Base-by-base conservation (phyloP, 2,329 filamentous ascomycete genomes). In the Pseudogymnoascus pannorum region DNA sequence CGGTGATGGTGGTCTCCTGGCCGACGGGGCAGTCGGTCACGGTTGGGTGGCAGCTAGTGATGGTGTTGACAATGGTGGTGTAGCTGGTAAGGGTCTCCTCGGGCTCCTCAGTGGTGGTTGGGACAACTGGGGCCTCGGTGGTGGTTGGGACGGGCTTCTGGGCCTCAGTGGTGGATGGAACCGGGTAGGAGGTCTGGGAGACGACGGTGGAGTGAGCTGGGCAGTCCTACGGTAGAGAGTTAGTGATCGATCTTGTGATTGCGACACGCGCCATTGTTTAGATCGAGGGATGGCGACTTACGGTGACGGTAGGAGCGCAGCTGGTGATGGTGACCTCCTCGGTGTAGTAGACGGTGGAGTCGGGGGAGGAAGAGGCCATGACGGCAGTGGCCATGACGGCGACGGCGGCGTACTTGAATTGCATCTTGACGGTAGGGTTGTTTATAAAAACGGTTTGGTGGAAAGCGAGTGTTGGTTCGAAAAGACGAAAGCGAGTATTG, bases 241-340 rank as follows among this genome's bases (percentile, higher is more conserved):
- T 64, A 59, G 57, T 58, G 38, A 61, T 42, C 62, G 9, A 24
- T 48, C 40, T 24, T 8, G 12, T 24, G 40, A 4, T 20, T 31
- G 51, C 4, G 20, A 12, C n/a, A n/a, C n/a, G n/a, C n/a, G n/a
- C n/a, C n/a, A n/a, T n/a, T 4, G 20, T 24, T 26, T 8, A 31
- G 54, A 36, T 33, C 29, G n/a, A n/a, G n/a, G 20, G 26, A 31
- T 14, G n/a, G 22, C 12, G 31, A 31, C 51, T 57, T 57, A 60
- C 40, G 11, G 59, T 77, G 68, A 78, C 77, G 65, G 76, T 78
- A 44, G 78, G 74, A 63, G 72, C 76, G 72, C 78, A 81, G 20
- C 76, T 78, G 72, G 77, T 81, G 74, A 81, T 77, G 73, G 79
- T 81, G 64, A 80, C 76, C 64, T 80, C 72, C 68, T 80, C 75